Evolutionary conservation across 2,329 filamentous ascomycete species (phyloP), one percentile per base, ranked within the genome.

Genomic region (Colletotrichum melonis): DNA sequence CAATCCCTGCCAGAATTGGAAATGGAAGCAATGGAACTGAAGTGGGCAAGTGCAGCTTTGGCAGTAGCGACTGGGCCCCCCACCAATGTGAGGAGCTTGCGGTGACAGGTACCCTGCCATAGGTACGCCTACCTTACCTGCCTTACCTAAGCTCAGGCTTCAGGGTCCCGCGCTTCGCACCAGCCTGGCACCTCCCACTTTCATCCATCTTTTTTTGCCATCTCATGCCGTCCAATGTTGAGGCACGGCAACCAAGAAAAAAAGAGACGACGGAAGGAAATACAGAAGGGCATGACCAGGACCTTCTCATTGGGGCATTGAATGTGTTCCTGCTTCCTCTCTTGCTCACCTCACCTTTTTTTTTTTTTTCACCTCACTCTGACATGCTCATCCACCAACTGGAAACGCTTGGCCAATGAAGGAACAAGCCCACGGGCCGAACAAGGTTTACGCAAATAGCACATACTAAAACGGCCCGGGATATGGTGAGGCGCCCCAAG

Each of bases 361-460:
- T n/a, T 30, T 28, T 6, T 42, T 19, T 12, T 32, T 3, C 42
- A 7, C 62, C 28, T 35, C 32, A 35, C 32, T 12, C 32, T 35
- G 32, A 35, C 32, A 12, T 35, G 62, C 46, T 35, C 26, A 35
- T 35, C 60, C 62, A 54, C 19, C 63, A 57, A 22, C 71, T 59
- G 65, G 74, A 73, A 67, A 65, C 67, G 67, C 35, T 65, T 49
- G 22, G 22, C 62, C 62, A 55, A 22, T 35, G 14, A 35, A 5
- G 38, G 35, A 46, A 46, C 16, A 35, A 59, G 59, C 52, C 16
- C 11, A 63, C 49, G 26, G 56, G 42, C 63, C 67, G 42, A 11
- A 38, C 69, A 64, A 65, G 56, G 63, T 60, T 38, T 46, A 69
- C 66, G 58, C 49, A 63, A 64, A 72, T 59, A 72, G 66, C 58